Evolutionary conservation across 2,329 filamentous ascomycete species (phyloP), one percentile per base, ranked within the genome.

Genomic region (Nannizziopsis barbatae): DNA sequence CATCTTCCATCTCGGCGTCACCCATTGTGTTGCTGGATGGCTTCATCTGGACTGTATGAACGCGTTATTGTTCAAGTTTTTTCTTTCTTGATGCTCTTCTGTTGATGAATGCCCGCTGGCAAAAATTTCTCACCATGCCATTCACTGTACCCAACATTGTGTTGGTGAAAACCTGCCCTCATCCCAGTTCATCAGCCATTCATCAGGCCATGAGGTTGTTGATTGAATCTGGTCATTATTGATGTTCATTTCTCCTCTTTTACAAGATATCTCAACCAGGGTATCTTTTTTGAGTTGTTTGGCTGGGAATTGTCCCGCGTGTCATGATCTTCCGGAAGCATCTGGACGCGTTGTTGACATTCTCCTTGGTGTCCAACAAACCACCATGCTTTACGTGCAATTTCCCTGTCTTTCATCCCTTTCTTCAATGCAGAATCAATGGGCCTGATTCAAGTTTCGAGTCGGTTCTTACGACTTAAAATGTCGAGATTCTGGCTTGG

Each of bases 1-100:
- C 35, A 37, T 27, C 14, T 47, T 51, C 44, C 42, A 47, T 48
- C 52, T 33, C 46, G 37, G n/a, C 40, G 8, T 35, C 42, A 31
- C 36, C 40, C 20, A 18, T 35, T n/a, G 39, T 32, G 38, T 44
- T 22, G 8, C 9, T 49, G 18, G 15, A 14, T 27, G n/a, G 22
- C 27, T 32, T 27, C 5, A 30, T 14, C 33, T 35, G 27, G 27
- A 33, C 17, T 10, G 41, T 15, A 18, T 12, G 30, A 32, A 14
- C 18, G 38, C 15, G 5, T 18, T 46, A 5, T 46, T 40, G 42
- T 14, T 30, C 14, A 27, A 10, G 33, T 47, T 41, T 46, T 10
- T 27, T 27, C 17, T 36, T 17, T 31, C 12, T n/a, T 27, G 3
- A 42, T 41, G 44, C 15, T 42, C 27, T 15, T 2, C 27, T 41